phyloP scores from a whole-genome alignment of 192 early-diverging fungal species.

The Chytriomyces sp. region DNA sequence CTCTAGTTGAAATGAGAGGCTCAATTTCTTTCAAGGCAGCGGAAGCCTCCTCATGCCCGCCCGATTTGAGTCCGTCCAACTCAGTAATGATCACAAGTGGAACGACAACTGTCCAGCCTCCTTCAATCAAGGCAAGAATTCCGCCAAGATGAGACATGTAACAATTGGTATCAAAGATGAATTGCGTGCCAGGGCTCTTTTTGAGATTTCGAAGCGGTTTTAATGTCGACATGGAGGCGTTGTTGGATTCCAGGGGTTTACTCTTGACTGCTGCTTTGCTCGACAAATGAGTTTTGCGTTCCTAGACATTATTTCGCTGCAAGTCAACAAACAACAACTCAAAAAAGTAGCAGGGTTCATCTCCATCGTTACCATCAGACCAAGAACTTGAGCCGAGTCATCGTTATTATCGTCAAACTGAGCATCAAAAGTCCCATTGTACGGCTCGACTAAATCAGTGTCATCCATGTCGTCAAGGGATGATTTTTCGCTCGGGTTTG shows the following conservation, averaged over 20 bases:
- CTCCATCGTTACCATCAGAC: constrained; percentile 2
- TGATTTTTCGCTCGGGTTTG: no score
- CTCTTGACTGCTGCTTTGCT: not conserved
- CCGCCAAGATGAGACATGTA: constrained; percentile 14
- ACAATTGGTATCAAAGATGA: constrained; percentile 43
- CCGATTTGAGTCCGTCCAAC: constrained; percentile 42
- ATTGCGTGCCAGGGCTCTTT: not conserved
- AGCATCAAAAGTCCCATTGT: not conserved
- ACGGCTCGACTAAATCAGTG: not conserved
- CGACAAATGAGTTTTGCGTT: constrained; percentile 24
- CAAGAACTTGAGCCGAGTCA: not conserved
- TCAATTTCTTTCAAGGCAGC: constrained; percentile 33
- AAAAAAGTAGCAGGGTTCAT: not conserved
- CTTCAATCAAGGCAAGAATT: not conserved
- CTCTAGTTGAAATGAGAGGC: constrained; percentile 11
- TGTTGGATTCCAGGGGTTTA: not conserved
- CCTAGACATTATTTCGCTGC: not conserved
- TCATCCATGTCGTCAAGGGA: no score
- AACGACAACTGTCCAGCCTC: constrained; percentile 24
- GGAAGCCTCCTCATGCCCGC: constrained; percentile 2
- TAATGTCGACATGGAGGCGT: not conserved
- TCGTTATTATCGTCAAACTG: not conserved
- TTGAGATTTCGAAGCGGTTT: not conserved
- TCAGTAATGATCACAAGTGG: constrained; percentile 46
- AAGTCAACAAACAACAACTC: not conserved